Conservation (phyloP, 441 rosid species). For the Erodium trifolium region DNA sequence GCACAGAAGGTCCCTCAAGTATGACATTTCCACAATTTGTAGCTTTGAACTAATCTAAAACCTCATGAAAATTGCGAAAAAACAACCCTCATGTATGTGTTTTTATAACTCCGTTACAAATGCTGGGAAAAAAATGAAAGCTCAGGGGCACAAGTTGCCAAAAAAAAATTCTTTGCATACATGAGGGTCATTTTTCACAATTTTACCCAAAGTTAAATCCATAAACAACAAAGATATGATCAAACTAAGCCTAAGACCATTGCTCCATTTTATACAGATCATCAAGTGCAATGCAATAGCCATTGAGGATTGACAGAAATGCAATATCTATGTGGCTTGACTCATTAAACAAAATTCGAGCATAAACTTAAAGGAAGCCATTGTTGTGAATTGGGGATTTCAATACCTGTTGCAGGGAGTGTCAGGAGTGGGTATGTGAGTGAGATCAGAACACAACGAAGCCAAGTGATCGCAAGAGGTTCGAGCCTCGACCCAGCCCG, state of each 20-base stretch:
- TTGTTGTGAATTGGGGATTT: neutral
- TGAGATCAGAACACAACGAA: constrained; percentile 52
- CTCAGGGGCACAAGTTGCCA: too few species aligned
- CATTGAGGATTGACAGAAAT: neutral
- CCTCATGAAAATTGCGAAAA: too few species aligned
- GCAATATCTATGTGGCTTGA: neutral
- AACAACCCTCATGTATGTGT: too few species aligned
- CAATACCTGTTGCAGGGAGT: constrained; percentile 61
- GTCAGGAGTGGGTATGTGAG: constrained; percentile 53
- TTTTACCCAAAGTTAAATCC: neutral
- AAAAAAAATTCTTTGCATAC: too few species aligned
- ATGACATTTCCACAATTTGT: too few species aligned
- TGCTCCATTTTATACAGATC: neutral
- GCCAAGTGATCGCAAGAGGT: constrained; percentile 68
- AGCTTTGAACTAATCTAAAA: too few species aligned
- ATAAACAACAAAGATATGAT: neutral
- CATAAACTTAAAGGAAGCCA: neutral
- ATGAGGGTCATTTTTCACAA: too few species aligned
- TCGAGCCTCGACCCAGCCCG: constrained; percentile 91
- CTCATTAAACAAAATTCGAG: neutral
- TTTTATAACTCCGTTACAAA: too few species aligned
- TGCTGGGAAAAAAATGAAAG: too few species aligned
- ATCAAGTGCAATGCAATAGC: neutral
- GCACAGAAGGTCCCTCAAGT: too few species aligned
- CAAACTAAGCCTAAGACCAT: neutral